Evolutionary conservation across 106 monocot genomes (phyloP), one percentile per base, ranked within the genome.

Genomic region (Chionographis japonica): DNA sequence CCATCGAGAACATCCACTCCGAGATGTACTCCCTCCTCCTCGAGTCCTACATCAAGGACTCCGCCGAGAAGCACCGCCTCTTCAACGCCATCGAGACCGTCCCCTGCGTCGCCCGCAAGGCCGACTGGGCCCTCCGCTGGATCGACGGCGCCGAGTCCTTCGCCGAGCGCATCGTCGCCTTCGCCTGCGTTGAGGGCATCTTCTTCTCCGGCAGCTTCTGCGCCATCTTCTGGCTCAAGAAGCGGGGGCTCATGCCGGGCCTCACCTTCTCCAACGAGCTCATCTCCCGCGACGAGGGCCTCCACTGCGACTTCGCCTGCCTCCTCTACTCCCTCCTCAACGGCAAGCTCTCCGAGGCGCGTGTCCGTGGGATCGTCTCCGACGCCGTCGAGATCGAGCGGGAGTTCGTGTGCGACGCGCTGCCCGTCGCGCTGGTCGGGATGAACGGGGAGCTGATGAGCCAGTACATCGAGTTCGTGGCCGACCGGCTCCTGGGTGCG

Each of bases 201-300:
- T 88, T 88, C 88, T 88, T 88, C 66, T 88, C 88, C 13, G 88
- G 88, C 6, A 78, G 77, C 4, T 88, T 88, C 72, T 88, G 88
- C 52, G 70, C 88, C 37, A 88, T 88, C 36, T 88, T 88, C 68
- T 88, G 88, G 88, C 81, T 88, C 18, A 88, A 88, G 66, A 88
- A 88, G 54, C 78, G 88, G 1, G 88, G 88, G 6, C 73, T 88
- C 3, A 88, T 79, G 73, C 79, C 73, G 18, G 79, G 79, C 0
- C 68, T 79, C 38, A 79, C 79, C 27, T 80, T 80, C 69, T 80
- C 79, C 57, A 80, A 80, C 59, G 83, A 78, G 66, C 83, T 83
- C 61, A 83, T 83, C 37, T 83, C 95, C 14, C 77, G 95, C 8
- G 95, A 95, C 77, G 95, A 95, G 64, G 95, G 95, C 3, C 77